Evolutionary conservation across 176 grass and related monocot genomes (phyloP).

Genomic region (Panicum miliaceum): DNA sequence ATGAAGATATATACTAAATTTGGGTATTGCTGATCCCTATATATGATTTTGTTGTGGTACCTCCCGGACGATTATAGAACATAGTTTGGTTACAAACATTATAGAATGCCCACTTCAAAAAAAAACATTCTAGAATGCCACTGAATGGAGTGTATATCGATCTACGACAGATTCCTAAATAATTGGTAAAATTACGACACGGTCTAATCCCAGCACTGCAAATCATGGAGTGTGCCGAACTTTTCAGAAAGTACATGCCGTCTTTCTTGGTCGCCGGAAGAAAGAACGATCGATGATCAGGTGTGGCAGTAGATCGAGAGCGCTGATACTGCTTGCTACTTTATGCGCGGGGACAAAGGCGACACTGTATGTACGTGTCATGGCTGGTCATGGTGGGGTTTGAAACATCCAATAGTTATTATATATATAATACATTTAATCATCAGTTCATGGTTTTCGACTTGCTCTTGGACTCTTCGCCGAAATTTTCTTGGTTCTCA

Average conservation of each 20-base stretch:
- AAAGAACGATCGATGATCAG: conserved; percentile 14
- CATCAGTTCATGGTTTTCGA: conserved; percentile 25
- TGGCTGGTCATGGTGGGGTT: not conserved
- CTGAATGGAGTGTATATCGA: not conserved
- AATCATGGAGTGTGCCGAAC: conserved; percentile 38
- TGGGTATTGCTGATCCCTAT: not conserved
- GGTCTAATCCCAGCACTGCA: not conserved
- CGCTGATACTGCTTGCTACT: not conserved
- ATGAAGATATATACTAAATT: not conserved
- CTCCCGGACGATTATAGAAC: not conserved
- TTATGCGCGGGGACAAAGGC: not conserved
- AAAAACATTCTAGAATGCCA: not conserved
- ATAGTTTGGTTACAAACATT: not conserved
- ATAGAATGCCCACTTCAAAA: not conserved
- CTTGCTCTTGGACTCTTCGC: conserved; percentile 29
- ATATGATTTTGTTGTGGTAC: not conserved
- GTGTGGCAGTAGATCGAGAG: conserved; percentile 26
- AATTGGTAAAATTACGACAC: not conserved
- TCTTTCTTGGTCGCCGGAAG: not conserved
- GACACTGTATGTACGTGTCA: not conserved
- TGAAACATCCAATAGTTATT: not conserved
- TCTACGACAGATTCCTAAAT: not conserved
- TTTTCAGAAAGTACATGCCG: conserved; percentile 25
- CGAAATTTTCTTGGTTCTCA: not conserved
- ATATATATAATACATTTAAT: not conserved